phyloP scores from a whole-genome alignment of 2,329 filamentous ascomycete genomes.

The Pleochaeta shiraiana region DNA sequence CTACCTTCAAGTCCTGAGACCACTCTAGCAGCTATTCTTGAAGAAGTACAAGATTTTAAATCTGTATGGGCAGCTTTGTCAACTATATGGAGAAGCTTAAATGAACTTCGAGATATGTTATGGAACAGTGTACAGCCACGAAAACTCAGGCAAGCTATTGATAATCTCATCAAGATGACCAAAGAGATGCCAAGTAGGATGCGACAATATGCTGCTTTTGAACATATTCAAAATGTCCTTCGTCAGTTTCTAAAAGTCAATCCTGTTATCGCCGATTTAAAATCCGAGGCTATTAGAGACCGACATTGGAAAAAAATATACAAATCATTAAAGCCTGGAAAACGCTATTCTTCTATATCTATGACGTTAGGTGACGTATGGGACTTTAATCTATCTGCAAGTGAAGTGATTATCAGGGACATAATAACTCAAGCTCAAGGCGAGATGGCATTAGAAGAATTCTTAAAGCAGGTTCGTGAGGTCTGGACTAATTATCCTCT shows the following conservation, averaged over 20 bases:
- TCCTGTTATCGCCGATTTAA: slow-evolving; percentile 65
- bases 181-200: slow-evolving; percentile 99
- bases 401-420: slow-evolving; percentile 70
- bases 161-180: slow-evolving; percentile 88
- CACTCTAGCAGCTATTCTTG: slow-evolving; percentile 63
- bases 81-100: slow-evolving; percentile 90
- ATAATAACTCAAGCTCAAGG: slow-evolving; percentile 93
- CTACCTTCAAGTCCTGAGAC: slow-evolving; percentile 62
- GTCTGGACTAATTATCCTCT: slow-evolving; percentile 92
- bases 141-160: slow-evolving; percentile 75
- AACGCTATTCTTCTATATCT: slow-evolving; percentile 80
- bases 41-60: slow-evolving; percentile 97
- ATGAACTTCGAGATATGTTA: slow-evolving; percentile 74
- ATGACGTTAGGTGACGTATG: slow-evolving; percentile 98
- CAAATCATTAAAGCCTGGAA: slow-evolving; percentile 80
- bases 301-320: slow-evolving; percentile 97
- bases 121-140: slow-evolving; percentile 94
- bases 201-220: slow-evolving; percentile 99
- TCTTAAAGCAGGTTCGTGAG: slow-evolving; percentile 87
- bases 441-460: slow-evolving; percentile 96
- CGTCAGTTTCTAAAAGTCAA: slow-evolving; percentile 85
- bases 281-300: slow-evolving; percentile 90
- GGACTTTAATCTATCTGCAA: slow-evolving; percentile 81
- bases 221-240: slow-evolving; percentile 85
- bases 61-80: slow-evolving; percentile 93